Base-by-base conservation (phyloP, 1,284 basidiomycete species). In the Meripilus lineatus region DNA sequence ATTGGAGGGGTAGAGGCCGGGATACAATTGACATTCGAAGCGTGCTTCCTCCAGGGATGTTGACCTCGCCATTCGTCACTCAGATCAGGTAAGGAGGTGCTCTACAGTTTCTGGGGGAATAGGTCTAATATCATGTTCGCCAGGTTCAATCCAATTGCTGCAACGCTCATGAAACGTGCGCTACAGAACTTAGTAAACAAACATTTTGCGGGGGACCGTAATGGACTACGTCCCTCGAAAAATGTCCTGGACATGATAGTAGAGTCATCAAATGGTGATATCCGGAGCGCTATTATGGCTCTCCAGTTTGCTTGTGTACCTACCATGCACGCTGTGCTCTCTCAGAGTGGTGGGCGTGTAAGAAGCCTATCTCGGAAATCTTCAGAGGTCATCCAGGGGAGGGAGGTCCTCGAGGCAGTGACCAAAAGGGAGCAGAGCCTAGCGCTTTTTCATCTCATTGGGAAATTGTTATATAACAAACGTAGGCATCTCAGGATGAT, bases 391-490 rank as follows among this genome's bases (percentile, higher is more conserved):
- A n/a, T n/a, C n/a, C 42, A 32, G 6, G 50, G 24, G 30, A 59
- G 63, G 3, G 59, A 65, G 1, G 57, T 82, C 11, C 52, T 93
- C 51, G 84, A 90, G 58, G 75, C 79, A 2, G 73, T 93, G 1
- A 88, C 89, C 14, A 69, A 84, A 42, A 72, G 92, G 39, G 95
- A 98, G 56, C 85, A 92, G 54, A 88, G 84, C 44, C 68, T 99
- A 7, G 83, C 80, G 2, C 68, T 99, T 32, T 99, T 98, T 58
- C 96, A 98, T 66, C 70, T 97, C 5, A 69, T 99, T 28, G 96
- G 95, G 5, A 95, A 90, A 65, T 77, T 98, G 2, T 65, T 99
- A 40, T 99, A 95, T 63, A 98, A 96, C 64, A 99, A 98, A 65
- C 80, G 95, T 91, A 46, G 47, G 35, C 34, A 24, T 38, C 32